Evolutionary conservation across 2,329 filamentous ascomycete genomes (phyloP).

Genomic region (Nigrospora osmanthi): DNA sequence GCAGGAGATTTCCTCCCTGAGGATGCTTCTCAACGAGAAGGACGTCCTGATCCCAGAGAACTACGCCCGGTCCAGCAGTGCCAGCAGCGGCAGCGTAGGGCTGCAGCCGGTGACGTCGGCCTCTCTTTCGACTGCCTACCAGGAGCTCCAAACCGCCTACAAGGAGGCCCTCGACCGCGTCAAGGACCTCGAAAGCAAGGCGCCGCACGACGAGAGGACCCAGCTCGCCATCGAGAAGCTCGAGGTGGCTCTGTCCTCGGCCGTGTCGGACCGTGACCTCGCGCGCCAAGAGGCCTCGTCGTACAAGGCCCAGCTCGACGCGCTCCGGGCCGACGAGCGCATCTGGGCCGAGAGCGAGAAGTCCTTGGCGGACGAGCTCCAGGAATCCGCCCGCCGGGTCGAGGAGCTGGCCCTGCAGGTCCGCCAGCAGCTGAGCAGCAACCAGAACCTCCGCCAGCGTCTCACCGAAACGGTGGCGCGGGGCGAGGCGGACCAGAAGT

Average conservation of each 20-base stretch:
- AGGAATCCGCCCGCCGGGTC: conserved; percentile 66
- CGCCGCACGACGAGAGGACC: conserved; percentile 48
- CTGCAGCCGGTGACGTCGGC: conserved; percentile 54
- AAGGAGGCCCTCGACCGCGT: conserved; percentile 58
- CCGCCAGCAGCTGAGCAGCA: conserved; percentile 70
- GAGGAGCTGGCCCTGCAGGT: conserved; percentile 76
- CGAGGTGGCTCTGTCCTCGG: conserved; percentile 60
- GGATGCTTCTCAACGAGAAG: conserved; percentile 69
- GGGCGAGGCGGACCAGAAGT: conserved; percentile 75
- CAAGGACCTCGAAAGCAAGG: conserved; percentile 51
- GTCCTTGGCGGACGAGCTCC: conserved; percentile 61
- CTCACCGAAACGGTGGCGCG: conserved; percentile 73
- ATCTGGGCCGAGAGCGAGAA: conserved; percentile 51
- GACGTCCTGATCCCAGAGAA: conserved; percentile 68
- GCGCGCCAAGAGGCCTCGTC: conserved; percentile 57
- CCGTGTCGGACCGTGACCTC: conserved; percentile 65
- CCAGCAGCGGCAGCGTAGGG: conserved; percentile 24
- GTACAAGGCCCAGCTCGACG: conserved; percentile 54
- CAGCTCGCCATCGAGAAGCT: conserved; percentile 56
- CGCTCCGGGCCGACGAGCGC: conserved; percentile 48
- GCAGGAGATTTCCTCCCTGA: conserved; percentile 81
- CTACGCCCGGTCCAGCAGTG: conserved; percentile 34
- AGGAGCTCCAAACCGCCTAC: conserved; percentile 67
- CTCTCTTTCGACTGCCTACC: conserved; percentile 66
- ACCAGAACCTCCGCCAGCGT: conserved; percentile 66